These are phyloP conservation scores for Larix kaempferi DNA, from an alignment of 75 land plant species.

Conservation along the genomic window DNA sequence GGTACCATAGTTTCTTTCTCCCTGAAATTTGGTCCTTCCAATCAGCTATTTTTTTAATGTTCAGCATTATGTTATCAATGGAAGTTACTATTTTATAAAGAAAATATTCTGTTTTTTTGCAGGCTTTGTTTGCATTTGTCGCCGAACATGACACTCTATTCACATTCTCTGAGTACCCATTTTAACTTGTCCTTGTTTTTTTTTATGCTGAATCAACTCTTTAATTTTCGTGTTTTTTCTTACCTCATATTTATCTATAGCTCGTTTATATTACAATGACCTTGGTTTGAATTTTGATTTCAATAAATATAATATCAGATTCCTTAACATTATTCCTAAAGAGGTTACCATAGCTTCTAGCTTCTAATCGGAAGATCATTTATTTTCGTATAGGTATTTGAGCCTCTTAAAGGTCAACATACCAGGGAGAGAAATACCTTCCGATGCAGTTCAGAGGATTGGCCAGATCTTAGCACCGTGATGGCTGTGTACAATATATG, in stretches of 20 bases:
- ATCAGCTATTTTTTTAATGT: neutral
- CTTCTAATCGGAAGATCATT: neutral
- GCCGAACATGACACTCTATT: slow-evolving; percentile 67
- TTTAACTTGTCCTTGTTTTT: slow-evolving; percentile 6
- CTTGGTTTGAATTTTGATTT: neutral
- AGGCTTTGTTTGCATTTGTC: slow-evolving; percentile 94
- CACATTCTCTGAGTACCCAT: slow-evolving; percentile 70
- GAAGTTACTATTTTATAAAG: neutral
- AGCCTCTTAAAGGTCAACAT: slow-evolving; percentile 78
- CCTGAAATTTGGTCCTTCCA: neutral
- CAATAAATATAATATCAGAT: neutral
- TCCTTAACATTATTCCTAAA: neutral
- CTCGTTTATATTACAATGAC: neutral
- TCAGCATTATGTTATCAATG: neutral
- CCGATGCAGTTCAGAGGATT: slow-evolving; percentile 71
- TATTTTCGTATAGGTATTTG: slow-evolving; percentile 48
- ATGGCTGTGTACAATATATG: slow-evolving; percentile 5
- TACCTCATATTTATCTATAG: neutral
- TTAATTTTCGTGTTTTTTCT: neutral
- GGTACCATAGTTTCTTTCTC: slow-evolving; percentile 27
- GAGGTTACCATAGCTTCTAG: neutral
- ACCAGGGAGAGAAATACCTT: slow-evolving; percentile 89
- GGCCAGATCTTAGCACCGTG: slow-evolving; percentile 59
- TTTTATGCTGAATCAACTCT: neutral
- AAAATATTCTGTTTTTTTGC: slow-evolving; percentile 15